Percentiles rank a stretch among this genome's conserved stretches.
These are phyloP conservation scores for Malus sylvestris DNA, from an alignment of 306 rosid genomes.

Conservation along the genomic window DNA sequence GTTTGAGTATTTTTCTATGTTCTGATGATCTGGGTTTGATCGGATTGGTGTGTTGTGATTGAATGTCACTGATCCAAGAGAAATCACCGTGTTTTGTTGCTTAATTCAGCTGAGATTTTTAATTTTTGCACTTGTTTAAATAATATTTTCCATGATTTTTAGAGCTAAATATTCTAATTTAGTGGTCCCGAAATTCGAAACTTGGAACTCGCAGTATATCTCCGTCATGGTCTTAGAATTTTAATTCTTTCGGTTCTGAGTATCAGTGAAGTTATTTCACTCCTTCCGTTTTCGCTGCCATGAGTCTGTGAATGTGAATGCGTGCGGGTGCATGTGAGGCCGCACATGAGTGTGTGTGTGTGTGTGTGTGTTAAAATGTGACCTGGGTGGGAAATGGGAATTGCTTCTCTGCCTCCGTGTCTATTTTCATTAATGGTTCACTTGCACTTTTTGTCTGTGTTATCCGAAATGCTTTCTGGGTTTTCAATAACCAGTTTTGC, in stretches of 20 bases:
- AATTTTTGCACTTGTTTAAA: conserved; percentile 9
- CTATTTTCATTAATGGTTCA: background rate
- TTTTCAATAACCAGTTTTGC: background rate
- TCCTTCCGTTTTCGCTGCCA: background rate
- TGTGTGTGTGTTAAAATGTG: background rate
- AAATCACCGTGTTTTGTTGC: conserved; percentile 2
- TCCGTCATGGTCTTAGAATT: conserved; percentile 13
- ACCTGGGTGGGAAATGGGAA: background rate
- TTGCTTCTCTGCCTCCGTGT: background rate
- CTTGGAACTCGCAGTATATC: conserved; percentile 24
- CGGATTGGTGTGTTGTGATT: conserved; percentile 26
- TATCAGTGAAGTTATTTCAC: conserved; percentile 12
- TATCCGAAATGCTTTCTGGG: background rate
- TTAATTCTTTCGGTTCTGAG: conserved; percentile 21
- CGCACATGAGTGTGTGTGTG: background rate
- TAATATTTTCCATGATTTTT: conserved; percentile 25
- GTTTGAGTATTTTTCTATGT: background rate
- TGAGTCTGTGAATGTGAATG: background rate
- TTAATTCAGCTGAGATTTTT: conserved; percentile 15
- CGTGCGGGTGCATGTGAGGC: background rate
- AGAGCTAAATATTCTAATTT: conserved; percentile 9
- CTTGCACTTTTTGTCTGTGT: background rate
- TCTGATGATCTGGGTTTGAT: conserved; percentile 29
- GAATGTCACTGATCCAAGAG: conserved; percentile 14
- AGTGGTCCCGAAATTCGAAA: conserved; percentile 28